A percentile compares a stretch with the other conserved stretches of the same genome.
These are phyloP conservation scores for Apiospora arundinis DNA, from an alignment of 2,329 filamentous ascomycete genomes.

Conservation along the genomic window DNA sequence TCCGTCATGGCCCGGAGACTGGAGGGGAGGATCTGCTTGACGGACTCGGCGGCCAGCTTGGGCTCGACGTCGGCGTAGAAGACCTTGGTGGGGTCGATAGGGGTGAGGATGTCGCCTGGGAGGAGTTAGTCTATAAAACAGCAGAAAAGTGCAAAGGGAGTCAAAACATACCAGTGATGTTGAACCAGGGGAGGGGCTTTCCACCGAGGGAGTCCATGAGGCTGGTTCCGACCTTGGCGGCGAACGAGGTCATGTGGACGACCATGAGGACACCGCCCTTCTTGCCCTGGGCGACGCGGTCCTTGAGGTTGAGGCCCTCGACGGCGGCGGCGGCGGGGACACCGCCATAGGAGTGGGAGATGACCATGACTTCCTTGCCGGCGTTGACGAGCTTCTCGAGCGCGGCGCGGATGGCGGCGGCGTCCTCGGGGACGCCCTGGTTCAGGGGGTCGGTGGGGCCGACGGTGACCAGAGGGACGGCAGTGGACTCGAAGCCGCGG, in stretches of 20 bases:
- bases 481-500: conserved; percentile 24
- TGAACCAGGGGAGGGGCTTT: conserved; percentile 19
- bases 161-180: background rate
- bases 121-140: background rate
- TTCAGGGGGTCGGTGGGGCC: conserved; percentile 22
- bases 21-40: conserved; percentile 15
- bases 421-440: conserved; percentile 19
- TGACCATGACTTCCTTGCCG: conserved; percentile 24
- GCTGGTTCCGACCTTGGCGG: conserved; percentile 17
- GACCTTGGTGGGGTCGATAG: conserved; percentile 13
- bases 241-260: conserved; percentile 28
- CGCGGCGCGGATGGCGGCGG: conserved; percentile 1
- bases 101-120: conserved; percentile 18
- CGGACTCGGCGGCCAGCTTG: conserved; percentile 20
- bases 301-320: conserved; percentile 24
- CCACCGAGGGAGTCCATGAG: conserved; percentile 9
- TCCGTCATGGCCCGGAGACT: conserved; percentile 17
- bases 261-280: conserved; percentile 14
- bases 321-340: background rate
- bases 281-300: conserved; percentile 25
- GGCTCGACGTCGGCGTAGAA: conserved; percentile 27
- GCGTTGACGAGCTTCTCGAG: conserved; percentile 22
- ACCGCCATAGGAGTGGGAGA: conserved; percentile 27
- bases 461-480: conserved; percentile 22
- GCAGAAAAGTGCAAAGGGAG: background rate